These are phyloP conservation scores for Eucalyptus albens DNA, from an alignment of 345 rosid genomes.

Conservation along the genomic window DNA sequence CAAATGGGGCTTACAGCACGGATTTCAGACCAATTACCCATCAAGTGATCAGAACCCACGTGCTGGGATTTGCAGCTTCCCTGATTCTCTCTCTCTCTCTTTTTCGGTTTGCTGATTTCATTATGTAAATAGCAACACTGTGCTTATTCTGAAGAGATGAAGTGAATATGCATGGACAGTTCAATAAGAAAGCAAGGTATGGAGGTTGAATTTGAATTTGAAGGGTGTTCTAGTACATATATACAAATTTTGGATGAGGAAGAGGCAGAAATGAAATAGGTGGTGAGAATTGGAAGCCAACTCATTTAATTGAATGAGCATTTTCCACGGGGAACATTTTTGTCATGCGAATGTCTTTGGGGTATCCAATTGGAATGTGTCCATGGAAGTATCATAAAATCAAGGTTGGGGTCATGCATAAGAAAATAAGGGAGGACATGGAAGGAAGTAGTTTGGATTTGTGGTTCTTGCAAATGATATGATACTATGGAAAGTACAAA, in stretches of 20 bases:
- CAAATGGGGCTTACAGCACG: constrained; percentile 91
- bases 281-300: neutral
- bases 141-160: neutral
- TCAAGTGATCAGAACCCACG: constrained; percentile 79
- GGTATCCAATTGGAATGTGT: neutral
- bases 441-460: neutral
- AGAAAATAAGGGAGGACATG: neutral
- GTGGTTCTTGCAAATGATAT: neutral
- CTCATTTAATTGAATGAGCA: neutral
- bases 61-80: constrained; percentile 9
- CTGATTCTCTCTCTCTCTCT: neutral
- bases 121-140: neutral
- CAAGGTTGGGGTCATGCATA: neutral
- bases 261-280: neutral
- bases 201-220: neutral
- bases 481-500: neutral
- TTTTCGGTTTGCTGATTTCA: neutral
- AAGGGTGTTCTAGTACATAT: neutral
- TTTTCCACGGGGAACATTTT: neutral
- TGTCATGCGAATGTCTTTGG: neutral
- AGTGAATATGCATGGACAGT: neutral
- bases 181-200: neutral
- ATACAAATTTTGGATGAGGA: neutral
- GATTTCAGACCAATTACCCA: constrained; percentile 92
- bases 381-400: neutral